Evolutionary conservation across 176 grass and related monocot species (phyloP).

Genomic region (bread wheat (Triticum aestivum)): DNA sequence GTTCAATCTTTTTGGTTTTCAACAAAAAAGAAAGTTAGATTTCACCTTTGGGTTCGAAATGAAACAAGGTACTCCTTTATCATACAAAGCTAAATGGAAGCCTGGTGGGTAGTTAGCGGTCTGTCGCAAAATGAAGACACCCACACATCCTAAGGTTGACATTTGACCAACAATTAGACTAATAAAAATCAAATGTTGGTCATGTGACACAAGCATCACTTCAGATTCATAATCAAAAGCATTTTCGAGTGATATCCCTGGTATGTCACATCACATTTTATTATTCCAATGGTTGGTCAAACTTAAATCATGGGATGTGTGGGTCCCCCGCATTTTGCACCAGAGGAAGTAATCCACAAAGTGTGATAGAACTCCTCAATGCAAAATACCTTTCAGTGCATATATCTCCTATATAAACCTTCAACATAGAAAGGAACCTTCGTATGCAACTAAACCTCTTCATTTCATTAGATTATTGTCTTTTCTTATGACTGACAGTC

Average conservation of each 20-base stretch:
- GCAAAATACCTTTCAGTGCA: not conserved
- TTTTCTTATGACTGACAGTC: not conserved
- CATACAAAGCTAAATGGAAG: constrained; percentile 1
- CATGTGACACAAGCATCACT: not conserved
- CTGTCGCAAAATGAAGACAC: not conserved
- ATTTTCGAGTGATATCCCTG: not conserved
- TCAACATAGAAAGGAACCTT: not conserved
- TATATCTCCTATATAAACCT: not conserved
- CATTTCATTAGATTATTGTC: not conserved
- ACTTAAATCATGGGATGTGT: not conserved
- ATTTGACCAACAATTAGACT: not conserved
- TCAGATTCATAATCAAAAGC: not conserved
- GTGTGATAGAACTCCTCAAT: not conserved
- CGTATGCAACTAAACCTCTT: not conserved
- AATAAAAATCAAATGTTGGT: not conserved
- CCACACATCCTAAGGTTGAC: not conserved
- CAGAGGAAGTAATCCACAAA: not conserved
- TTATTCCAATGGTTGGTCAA: not conserved
- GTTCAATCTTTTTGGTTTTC: not conserved
- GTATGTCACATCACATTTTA: not conserved
- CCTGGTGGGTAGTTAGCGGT: not conserved
- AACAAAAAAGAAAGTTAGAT: not conserved
- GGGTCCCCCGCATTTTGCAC: not conserved
- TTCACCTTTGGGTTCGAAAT: not conserved
- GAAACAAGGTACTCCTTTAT: not conserved